Percentiles rank a stretch among this genome's conserved stretches.
Evolutionary conservation across 768 basidiomycete species (phyloP).

Genomic region (Tubosaeta sp.): DNA sequence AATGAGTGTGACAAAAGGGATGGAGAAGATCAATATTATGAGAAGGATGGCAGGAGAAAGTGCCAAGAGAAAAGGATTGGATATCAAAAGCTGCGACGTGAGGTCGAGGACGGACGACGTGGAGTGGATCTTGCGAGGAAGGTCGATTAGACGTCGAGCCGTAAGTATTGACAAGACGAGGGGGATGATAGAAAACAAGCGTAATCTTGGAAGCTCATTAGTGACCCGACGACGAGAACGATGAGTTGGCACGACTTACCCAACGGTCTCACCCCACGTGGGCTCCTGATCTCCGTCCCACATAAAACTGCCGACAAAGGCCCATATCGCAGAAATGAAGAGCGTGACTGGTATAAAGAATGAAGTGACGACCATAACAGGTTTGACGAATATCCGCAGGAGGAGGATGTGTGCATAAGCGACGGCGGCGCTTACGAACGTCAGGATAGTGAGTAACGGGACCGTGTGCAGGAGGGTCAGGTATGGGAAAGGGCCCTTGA

Average conservation of each 20-base stretch:
- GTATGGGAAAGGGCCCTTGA: slow-evolving; percentile 45
- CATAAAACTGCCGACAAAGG: slow-evolving; percentile 76
- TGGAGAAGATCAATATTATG: slow-evolving; percentile 57
- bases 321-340: slow-evolving; percentile 73
- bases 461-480: slow-evolving; percentile 73
- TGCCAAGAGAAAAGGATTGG: slow-evolving; percentile 70
- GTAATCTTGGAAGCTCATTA: slow-evolving; percentile 24
- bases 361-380: slow-evolving; percentile 75
- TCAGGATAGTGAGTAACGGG: slow-evolving; percentile 70
- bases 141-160: slow-evolving; percentile 62
- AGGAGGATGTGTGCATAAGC: slow-evolving; percentile 76
- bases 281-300: slow-evolving; percentile 50
- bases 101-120: slow-evolving; percentile 56
- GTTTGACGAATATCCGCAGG: slow-evolving; percentile 76
- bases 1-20: slow-evolving; percentile 76
- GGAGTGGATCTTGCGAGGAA: slow-evolving; percentile 68
- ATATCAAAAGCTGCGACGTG: slow-evolving; percentile 64
- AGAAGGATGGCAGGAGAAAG: slow-evolving; percentile 74
- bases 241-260: slow-evolving; percentile 42
- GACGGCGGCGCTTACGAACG: slow-evolving; percentile 61
- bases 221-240: not conserved
- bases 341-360: slow-evolving; percentile 73
- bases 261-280: slow-evolving; percentile 80
- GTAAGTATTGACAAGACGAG: slow-evolving; percentile 66
- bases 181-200: slow-evolving; percentile 75